Conservation (phyloP, 2,329 filamentous ascomycete genomes). For the Ilyonectria mors-panacis region DNA sequence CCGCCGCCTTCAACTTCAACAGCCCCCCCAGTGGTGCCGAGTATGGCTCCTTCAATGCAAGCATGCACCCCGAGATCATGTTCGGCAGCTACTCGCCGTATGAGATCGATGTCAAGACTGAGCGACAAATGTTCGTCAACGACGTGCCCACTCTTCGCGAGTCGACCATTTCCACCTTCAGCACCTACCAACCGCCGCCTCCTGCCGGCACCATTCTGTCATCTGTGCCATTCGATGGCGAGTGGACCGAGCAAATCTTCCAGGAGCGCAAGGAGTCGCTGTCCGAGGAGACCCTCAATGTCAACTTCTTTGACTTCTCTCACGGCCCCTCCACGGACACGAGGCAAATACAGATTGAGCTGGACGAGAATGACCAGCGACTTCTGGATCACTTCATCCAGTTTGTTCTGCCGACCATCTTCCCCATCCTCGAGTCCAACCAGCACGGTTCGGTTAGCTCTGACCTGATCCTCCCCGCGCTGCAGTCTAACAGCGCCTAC, state of each 20-base stretch:
- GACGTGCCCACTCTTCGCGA: conserved; percentile 88
- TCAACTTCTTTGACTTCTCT: conserved; percentile 87
- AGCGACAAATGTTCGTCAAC: conserved; percentile 93
- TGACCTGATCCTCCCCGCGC: conserved; percentile 87
- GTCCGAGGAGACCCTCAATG: conserved; percentile 75
- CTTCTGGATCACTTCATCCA: conserved; percentile 93
- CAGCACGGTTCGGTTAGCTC: conserved; percentile 86
- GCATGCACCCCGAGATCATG: conserved; percentile 75
- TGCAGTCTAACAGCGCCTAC: conserved; percentile 94
- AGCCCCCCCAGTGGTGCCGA: conserved; percentile 68
- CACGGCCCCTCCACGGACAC: conserved; percentile 75
- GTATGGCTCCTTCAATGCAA: conserved; percentile 73
- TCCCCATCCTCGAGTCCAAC: conserved; percentile 92
- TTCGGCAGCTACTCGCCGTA: conserved; percentile 80
- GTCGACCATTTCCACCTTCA: conserved; percentile 92
- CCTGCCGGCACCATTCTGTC: conserved; percentile 77
- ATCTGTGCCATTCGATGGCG: conserved; percentile 73
- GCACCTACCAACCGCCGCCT: conserved; percentile 87
- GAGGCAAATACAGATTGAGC: conserved; percentile 81
- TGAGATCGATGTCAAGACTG: conserved; percentile 96
- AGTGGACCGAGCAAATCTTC: conserved; percentile 66
- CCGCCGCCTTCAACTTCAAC: conserved; percentile 81
- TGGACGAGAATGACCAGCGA: conserved; percentile 89
- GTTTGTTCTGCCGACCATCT: conserved; percentile 88
- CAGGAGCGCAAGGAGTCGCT: conserved; percentile 73